Evolutionary conservation across 306 rosid species (phyloP), one percentile per base, ranked within the genome.

Genomic region (Vigna nakashimae): DNA sequence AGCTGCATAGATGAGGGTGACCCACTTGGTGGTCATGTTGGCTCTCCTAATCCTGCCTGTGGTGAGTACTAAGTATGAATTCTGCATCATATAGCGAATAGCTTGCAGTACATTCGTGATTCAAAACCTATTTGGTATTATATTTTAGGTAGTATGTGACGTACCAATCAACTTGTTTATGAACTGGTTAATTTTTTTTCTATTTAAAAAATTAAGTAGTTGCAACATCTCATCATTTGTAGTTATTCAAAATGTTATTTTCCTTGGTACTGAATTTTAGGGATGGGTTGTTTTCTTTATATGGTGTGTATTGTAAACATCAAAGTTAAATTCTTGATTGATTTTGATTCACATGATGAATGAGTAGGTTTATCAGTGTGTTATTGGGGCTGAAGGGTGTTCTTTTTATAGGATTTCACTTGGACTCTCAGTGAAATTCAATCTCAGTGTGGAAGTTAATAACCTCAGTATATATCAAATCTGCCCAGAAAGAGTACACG

Each of bases 41-140:
- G 99, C 67, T 82, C 97, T 79, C 97, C 99, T 71, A 92, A 80
- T 80, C 92, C 92, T 6, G 91, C 97, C 45, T 96, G 99, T 75
- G 99, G 99, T 96, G 91, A 91, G 99, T 88, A 76, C 51, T 73
- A 65, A 32, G 36, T 68, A 50, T 63, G 53, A 78, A 65, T 52
- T 71, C 68, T 30, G 32, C 62, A 52, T 82, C 60, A 26, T 43
- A 76, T 72, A 48, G 15, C 50, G 12, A 45, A 45, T 2, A 45
- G 56, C 75, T 52, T 63, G 49, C 69, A 75, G 60, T 78, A 24
- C 22, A 63, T 36, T 58, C 17, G 18, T 65, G 16, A 46, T 55
- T 53, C 42, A 65, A 9, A 42, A 51, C 49, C 12, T 69, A 66
- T 58, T 70, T 51, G 63, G 42, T 69, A 18, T 72, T 18, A 77